Percentiles rank a stretch among this genome's conserved stretches.
These are phyloP conservation scores for Lipomyces anomalus DNA, from an alignment of 805 yeast species.

Conservation along the genomic window DNA sequence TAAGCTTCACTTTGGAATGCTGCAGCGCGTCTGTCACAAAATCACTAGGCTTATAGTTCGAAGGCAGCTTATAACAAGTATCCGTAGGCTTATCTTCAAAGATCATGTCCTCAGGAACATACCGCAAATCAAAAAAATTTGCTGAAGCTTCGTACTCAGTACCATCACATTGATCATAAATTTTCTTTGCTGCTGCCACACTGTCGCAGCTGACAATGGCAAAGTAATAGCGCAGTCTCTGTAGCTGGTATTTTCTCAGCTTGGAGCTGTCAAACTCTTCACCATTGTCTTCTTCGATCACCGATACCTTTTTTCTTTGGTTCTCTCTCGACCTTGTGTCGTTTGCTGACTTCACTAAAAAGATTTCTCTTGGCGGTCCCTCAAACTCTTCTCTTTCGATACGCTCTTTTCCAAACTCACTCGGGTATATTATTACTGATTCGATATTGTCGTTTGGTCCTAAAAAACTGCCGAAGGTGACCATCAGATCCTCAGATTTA, in stretches of 20 bases:
- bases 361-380: constrained; percentile 88
- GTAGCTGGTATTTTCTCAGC: constrained; percentile 84
- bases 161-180: constrained; percentile 87
- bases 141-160: constrained; percentile 95
- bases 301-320: constrained; percentile 59
- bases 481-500: constrained; percentile 80
- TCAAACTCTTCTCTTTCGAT: constrained; percentile 83
- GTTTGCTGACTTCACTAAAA: constrained; percentile 40
- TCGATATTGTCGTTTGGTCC: constrained; percentile 66
- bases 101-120: constrained; percentile 87
- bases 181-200: constrained; percentile 59
- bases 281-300: constrained; percentile 76
- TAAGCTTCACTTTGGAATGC: constrained; percentile 89
- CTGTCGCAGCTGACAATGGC: constrained; percentile 84
- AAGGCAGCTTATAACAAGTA: constrained; percentile 62
- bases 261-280: constrained; percentile 81
- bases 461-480: constrained; percentile 78
- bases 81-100: constrained; percentile 78
- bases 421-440: constrained; percentile 71
- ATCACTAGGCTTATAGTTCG: constrained; percentile 67
- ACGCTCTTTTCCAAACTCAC: constrained; percentile 88
- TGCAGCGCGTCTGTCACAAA: constrained; percentile 94
- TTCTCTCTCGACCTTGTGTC: constrained; percentile 16
- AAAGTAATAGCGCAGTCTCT: constrained; percentile 85
- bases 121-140: constrained; percentile 85